These are phyloP conservation scores for Hypomyces perniciosus DNA, from an alignment of 2,329 filamentous ascomycete species.

Conservation along the genomic window DNA sequence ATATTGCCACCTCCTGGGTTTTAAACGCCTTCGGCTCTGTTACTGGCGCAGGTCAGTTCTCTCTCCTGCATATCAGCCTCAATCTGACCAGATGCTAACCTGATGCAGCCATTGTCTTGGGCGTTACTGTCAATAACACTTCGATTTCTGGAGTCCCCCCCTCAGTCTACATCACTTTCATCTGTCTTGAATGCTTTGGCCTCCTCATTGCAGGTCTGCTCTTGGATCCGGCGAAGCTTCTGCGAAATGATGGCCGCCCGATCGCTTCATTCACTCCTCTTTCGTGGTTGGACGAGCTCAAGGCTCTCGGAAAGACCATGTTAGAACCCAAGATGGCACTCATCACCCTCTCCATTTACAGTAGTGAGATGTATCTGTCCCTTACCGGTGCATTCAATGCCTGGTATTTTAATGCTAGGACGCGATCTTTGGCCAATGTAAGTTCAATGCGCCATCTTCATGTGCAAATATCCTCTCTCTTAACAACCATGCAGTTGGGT, in stretches of 20 bases:
- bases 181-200: slow-evolving; percentile 6
- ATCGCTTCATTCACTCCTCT: slow-evolving; percentile 9
- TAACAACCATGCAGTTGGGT: background rate
- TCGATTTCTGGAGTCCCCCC: slow-evolving; percentile 9
- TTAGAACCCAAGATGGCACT: slow-evolving; percentile 11
- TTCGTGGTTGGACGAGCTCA: slow-evolving; percentile 11
- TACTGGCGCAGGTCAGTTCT: slow-evolving; percentile 50
- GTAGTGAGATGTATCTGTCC: slow-evolving; percentile 11
- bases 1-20: slow-evolving; percentile 89
- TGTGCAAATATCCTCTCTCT: no score
- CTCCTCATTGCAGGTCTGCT: slow-evolving; percentile 5
- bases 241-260: slow-evolving; percentile 11
- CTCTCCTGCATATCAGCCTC: background rate
- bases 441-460: background rate
- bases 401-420: slow-evolving; percentile 9
- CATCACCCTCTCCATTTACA: slow-evolving; percentile 11
- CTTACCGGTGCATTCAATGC: slow-evolving; percentile 10
- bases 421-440: slow-evolving; percentile 9
- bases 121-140: slow-evolving; percentile 9
- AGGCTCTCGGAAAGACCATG: slow-evolving; percentile 7
- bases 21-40: slow-evolving; percentile 92
- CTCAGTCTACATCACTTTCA: slow-evolving; percentile 11
- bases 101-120: slow-evolving; percentile 6
- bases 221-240: slow-evolving; percentile 8
- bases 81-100: background rate